These are phyloP conservation scores for Emergomyces pasteurianus DNA, from an alignment of 2,329 filamentous ascomycete genomes.

Conservation along the genomic window DNA sequence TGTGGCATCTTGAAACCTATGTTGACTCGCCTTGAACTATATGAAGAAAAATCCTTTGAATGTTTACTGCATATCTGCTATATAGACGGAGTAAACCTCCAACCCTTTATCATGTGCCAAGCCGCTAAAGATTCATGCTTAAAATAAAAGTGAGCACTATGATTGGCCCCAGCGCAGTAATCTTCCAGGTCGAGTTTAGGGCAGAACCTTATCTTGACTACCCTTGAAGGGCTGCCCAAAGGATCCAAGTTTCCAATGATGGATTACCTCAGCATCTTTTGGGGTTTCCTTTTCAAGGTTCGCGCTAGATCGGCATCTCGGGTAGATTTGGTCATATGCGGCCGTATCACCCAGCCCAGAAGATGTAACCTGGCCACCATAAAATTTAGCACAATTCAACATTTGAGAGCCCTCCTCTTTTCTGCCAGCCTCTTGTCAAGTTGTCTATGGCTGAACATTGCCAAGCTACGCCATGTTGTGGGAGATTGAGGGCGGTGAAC, in stretches of 20 bases:
- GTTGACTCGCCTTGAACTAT: not conserved
- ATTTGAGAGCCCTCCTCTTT: not conserved
- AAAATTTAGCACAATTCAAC: not conserved
- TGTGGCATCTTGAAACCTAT: not conserved
- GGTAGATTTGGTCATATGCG: not conserved
- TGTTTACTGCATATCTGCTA: no score
- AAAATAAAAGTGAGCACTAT: not conserved
- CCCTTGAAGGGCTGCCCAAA: not conserved
- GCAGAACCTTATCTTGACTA: not conserved
- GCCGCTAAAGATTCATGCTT: not conserved
- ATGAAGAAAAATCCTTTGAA: not conserved
- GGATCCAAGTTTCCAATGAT: not conserved
- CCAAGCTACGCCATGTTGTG: not conserved
- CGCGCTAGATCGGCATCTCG: not conserved
- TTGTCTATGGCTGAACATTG: not conserved
- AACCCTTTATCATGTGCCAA: not conserved
- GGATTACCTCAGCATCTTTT: no score
- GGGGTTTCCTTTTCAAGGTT: not conserved
- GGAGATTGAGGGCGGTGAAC: not conserved
- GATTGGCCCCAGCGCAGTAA: not conserved
- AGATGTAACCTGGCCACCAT: not conserved
- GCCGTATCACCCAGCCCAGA: not conserved
- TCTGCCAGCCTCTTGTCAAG: not conserved
- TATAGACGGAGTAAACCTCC: no score
- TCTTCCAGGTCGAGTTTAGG: not conserved